Conservation (phyloP, 1,139 yeast species). For the Torulaspora pretoriensis region DNA sequence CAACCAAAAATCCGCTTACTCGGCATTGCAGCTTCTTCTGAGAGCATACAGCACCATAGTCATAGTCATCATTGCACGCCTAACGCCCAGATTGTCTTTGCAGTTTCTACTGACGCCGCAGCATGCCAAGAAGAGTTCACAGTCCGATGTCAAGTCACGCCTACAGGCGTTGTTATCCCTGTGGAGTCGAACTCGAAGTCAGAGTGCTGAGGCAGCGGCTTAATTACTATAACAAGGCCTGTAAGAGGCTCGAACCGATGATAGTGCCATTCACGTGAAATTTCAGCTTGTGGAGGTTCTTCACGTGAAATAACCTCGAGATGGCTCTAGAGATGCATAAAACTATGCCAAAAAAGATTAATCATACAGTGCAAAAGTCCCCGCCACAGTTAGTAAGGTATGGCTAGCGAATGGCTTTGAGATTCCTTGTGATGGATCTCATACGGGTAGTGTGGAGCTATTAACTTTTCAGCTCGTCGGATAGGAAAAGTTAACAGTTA, state of each 20-base stretch:
- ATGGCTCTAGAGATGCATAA: neutral
- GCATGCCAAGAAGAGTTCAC: neutral
- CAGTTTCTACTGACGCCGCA: neutral
- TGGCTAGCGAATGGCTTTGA: neutral
- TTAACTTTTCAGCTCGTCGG: too few relatives aligned
- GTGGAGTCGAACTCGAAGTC: neutral
- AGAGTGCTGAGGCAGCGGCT: neutral
- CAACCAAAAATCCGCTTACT: neutral
- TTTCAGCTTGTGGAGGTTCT: neutral
- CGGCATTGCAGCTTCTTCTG: neutral
- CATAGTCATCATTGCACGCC: neutral
- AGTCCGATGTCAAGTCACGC: neutral
- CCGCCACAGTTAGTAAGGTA: neutral
- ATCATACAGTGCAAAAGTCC: neutral
- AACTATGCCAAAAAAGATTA: neutral
- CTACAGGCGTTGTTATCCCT: neutral
- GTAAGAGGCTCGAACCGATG: neutral
- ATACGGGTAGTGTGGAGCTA: too few relatives aligned
- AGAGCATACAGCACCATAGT: neutral
- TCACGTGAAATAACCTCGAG: conserved; percentile 3
- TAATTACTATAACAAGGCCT: neutral
- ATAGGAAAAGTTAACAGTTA: too few relatives aligned
- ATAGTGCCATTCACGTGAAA: conserved; percentile 3
- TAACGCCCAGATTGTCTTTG: neutral
- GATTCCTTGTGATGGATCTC: too few relatives aligned